A percentile compares a stretch with the other conserved stretches of the same genome.
Evolutionary conservation across 2,329 filamentous ascomycete species (phyloP).

Genomic region (Monosporascus sp.): DNA sequence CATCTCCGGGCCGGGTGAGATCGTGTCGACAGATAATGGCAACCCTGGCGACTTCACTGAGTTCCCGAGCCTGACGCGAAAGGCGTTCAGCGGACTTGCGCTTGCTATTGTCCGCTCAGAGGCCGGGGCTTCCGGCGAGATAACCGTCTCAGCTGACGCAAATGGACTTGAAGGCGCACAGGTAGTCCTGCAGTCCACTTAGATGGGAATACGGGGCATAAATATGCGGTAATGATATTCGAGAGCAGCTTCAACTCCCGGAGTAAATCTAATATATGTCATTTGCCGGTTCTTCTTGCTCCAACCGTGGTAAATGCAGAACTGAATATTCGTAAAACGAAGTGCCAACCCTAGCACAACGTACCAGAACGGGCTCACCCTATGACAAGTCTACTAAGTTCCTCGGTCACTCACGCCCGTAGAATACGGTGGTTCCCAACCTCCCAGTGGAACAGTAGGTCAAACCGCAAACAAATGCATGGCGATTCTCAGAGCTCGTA

Average conservation of each 20-base stretch:
- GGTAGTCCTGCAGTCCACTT: constrained; percentile 1
- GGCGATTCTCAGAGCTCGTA: too few species aligned
- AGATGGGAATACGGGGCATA: neutral
- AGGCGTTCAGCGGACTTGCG: constrained; percentile 36
- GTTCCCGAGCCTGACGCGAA: constrained; percentile 34
- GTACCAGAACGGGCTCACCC: too few species aligned
- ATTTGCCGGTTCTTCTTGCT: too few species aligned
- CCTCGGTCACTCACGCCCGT: too few species aligned
- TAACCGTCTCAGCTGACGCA: constrained; percentile 16
- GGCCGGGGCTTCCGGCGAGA: constrained; percentile 17
- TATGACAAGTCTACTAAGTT: too few species aligned
- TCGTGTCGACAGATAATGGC: constrained; percentile 48
- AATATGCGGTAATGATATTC: neutral
- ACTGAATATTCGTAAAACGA: too few species aligned
- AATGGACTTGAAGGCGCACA: constrained; percentile 11
- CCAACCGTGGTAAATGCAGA: too few species aligned
- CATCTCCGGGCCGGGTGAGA: constrained; percentile 36
- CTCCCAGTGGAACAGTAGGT: too few species aligned
- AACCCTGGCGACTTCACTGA: constrained; percentile 38
- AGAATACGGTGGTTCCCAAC: too few species aligned
- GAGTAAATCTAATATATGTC: too few species aligned
- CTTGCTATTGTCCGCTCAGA: constrained; percentile 34
- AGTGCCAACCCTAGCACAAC: too few species aligned
- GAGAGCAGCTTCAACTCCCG: neutral
- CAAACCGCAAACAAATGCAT: too few species aligned